phyloP scores from a whole-genome alignment of 2,329 filamentous ascomycete genomes.

The Blastomyces emzantsi region DNA sequence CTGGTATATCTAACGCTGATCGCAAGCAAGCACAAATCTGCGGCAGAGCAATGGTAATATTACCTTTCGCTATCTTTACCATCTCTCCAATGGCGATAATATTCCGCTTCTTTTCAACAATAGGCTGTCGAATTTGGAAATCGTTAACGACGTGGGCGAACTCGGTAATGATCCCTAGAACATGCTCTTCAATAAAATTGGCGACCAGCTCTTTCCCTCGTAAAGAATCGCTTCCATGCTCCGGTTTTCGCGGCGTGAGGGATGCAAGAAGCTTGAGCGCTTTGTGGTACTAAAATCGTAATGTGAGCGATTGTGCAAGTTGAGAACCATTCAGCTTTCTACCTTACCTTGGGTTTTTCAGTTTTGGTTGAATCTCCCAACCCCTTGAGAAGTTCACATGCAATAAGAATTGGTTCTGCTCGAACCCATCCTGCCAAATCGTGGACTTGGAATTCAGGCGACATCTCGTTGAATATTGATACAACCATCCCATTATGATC shows the following conservation, averaged over 20 bases:
- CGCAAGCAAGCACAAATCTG: conserved; percentile 93
- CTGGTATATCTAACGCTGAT: conserved; percentile 65
- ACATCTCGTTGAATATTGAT: conserved; percentile 58
- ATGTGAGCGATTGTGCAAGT: conserved; percentile 15
- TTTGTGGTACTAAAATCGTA: conserved; percentile 36
- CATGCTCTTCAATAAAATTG: conserved; percentile 70
- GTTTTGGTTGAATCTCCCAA: conserved; percentile 57
- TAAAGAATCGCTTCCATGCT: conserved; percentile 35
- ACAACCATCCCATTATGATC: conserved; percentile 61
- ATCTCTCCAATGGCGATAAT: conserved; percentile 82
- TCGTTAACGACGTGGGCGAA: conserved; percentile 74
- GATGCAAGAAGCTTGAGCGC: conserved; percentile 43
- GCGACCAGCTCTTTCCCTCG: conserved; percentile 53
- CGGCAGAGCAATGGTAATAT: conserved; percentile 70
- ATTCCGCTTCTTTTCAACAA: conserved; percentile 63
- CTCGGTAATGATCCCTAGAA: conserved; percentile 76
- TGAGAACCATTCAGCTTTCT: background rate
- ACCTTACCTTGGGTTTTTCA: conserved; percentile 48
- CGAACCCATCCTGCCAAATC: conserved; percentile 61
- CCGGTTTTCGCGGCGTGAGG: conserved; percentile 44
- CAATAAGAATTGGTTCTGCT: conserved; percentile 64
- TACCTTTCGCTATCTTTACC: conserved; percentile 63
- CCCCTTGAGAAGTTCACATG: conserved; percentile 72
- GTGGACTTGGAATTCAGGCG: conserved; percentile 58
- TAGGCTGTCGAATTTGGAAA: conserved; percentile 46